Evolutionary conservation across 495 filamentous ascomycete genomes (phyloP).

Genomic region (Xylaria venustula): DNA sequence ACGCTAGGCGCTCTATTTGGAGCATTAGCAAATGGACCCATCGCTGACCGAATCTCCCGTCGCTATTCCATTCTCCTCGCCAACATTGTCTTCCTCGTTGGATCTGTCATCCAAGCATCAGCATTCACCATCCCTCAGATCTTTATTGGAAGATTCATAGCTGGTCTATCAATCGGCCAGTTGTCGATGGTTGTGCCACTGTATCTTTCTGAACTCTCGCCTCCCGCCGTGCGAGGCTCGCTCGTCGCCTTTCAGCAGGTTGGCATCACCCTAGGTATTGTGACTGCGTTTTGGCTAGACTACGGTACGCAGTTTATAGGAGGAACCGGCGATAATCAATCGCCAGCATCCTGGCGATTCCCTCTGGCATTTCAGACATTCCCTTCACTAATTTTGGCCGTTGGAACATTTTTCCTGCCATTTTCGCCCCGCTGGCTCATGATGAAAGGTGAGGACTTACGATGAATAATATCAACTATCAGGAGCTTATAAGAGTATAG

Average conservation of each 20-base stretch:
- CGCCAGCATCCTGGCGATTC: conserved; percentile 49
- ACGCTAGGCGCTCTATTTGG: conserved; percentile 23
- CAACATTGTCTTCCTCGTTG: conserved; percentile 26
- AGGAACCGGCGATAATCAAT: conserved; percentile 30
- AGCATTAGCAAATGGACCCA: conserved; percentile 25
- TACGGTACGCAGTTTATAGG: conserved; percentile 54
- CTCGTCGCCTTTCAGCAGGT: conserved; percentile 55
- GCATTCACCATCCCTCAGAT: conserved; percentile 38
- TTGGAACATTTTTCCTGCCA: conserved; percentile 37
- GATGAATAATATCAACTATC: too few species aligned
- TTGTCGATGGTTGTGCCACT: conserved; percentile 40
- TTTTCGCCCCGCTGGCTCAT: conserved; percentile 53
- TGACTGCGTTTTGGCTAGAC: conserved; percentile 57
- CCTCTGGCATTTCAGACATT: conserved; percentile 52
- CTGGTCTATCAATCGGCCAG: conserved; percentile 42
- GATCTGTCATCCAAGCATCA: conserved; percentile 41
- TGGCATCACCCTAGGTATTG: conserved; percentile 53
- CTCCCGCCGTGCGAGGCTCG: conserved; percentile 53
- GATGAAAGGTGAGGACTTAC: conserved; percentile 37
- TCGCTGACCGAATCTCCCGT: conserved; percentile 28
- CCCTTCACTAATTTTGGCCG: conserved; percentile 48
- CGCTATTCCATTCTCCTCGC: conserved; percentile 26
- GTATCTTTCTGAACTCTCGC: conserved; percentile 57
- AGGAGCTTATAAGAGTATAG: too few species aligned
- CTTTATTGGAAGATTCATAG: conserved; percentile 48